Evolutionary conservation across 1,284 basidiomycete genomes (phyloP).

Genomic region (Cryptococcus sp.): DNA sequence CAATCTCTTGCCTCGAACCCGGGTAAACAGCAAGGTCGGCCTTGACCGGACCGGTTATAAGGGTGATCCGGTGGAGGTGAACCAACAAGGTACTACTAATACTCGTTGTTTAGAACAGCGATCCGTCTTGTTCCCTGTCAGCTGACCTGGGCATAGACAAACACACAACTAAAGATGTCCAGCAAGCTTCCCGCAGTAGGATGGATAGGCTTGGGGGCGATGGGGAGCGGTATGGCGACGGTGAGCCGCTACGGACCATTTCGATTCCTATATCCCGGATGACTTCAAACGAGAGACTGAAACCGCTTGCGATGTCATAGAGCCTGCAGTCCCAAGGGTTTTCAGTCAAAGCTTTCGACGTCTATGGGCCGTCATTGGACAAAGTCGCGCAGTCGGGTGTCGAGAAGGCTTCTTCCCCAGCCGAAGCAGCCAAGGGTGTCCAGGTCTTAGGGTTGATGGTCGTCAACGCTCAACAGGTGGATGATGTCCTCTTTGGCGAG

Average conservation of each 20-base stretch:
- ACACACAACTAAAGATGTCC: too few species aligned
- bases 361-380: slow-evolving; percentile 42
- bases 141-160: too few species aligned
- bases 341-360: slow-evolving; percentile 43
- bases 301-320: slow-evolving; percentile 8
- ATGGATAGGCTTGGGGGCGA: slow-evolving; percentile 47
- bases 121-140: too few species aligned
- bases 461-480: slow-evolving; percentile 44
- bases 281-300: slow-evolving; percentile 2
- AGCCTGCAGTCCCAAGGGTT: slow-evolving; percentile 34
- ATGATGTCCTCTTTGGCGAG: slow-evolving; percentile 41
- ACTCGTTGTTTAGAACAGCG: too few species aligned
- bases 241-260: slow-evolving; percentile 16
- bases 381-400: slow-evolving; percentile 32
- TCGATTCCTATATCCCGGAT: not conserved
- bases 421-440: slow-evolving; percentile 31
- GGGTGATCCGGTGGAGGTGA: not conserved
- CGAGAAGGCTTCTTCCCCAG: slow-evolving; percentile 17
- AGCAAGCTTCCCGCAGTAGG: slow-evolving; percentile 23
- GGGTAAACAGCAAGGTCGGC: not conserved
- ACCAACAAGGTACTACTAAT: not conserved
- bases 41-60: not conserved
- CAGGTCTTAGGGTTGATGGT: slow-evolving; percentile 49
- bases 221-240: slow-evolving; percentile 44
- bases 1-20: too few species aligned